phyloP scores from a whole-genome alignment of 768 basidiomycete species.

The Exsudoporus frostii region DNA sequence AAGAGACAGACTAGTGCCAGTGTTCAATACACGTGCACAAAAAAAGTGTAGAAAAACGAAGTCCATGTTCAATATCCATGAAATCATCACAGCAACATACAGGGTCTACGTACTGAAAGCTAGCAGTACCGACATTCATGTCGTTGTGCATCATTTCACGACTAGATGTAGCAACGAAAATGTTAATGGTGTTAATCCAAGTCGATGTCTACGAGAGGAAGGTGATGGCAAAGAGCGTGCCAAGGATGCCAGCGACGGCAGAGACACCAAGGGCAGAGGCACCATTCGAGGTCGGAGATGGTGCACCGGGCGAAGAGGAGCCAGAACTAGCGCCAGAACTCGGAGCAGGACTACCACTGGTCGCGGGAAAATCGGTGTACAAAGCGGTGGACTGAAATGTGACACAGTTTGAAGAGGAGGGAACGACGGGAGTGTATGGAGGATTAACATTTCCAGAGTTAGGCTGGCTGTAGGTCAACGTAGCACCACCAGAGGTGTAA shows the following conservation, averaged over 20 bases:
- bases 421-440: slow-evolving; percentile 41
- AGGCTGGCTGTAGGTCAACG: slow-evolving; percentile 44
- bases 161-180: neutral
- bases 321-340: no score
- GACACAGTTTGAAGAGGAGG: slow-evolving; percentile 45
- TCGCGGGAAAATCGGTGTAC: slow-evolving; percentile 29
- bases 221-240: slow-evolving; percentile 35
- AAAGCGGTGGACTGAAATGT: slow-evolving; percentile 36
- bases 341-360: no score
- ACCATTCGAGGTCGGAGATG: slow-evolving; percentile 17
- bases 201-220: slow-evolving; percentile 36
- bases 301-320: slow-evolving; percentile 12
- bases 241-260: slow-evolving; percentile 30
- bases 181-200: neutral
- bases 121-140: neutral
- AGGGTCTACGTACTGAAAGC: neutral
- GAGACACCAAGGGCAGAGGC: slow-evolving; percentile 31
- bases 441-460: slow-evolving; percentile 26
- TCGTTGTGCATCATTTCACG: slow-evolving; percentile 1
- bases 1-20: slow-evolving; percentile 21
- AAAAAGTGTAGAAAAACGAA: neutral
- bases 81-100: neutral
- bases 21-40: slow-evolving; percentile 24
- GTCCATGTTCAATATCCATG: slow-evolving; percentile 11
- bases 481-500: slow-evolving; percentile 40